Evolutionary conservation across 1,284 basidiomycete genomes (phyloP), one percentile per base, ranked within the genome.

Genomic region (Ustilago vetiveriae): DNA sequence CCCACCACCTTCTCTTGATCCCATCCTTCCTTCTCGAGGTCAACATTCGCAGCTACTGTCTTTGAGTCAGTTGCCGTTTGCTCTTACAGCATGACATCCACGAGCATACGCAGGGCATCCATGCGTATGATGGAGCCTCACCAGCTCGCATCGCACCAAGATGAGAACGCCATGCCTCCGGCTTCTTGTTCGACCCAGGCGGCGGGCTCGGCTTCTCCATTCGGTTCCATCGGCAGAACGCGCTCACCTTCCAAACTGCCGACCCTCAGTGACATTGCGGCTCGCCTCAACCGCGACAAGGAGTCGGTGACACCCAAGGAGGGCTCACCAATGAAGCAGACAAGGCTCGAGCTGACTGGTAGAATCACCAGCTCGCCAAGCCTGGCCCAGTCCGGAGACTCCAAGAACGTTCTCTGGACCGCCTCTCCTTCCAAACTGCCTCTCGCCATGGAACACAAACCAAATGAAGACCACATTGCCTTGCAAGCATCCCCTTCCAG

Each of bases 261-360:
- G 0, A 75, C 60, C 6, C 63, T 75, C 42, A 70, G 69, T 35
- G 72, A 75, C n/a, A 72, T 75, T 30, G 69, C 69, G 22, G 72
- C 72, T 5, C 55, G 69, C 23, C 58, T 71, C 36, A 72, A 65
- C 30, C 40, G 62, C 3, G 66, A 65, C 27, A 45, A 32, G 23
- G 56, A 62, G 3, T n/a, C 37, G 3, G 9, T 24, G 5, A 59
- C 50, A 4, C 46, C 16, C 48, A 9, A 41, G 16, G 22, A n/a
- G 13, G 23, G 26, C 16, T 70, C 67, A 13, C 49, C 54, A 2
- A 37, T 32, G n/a, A 69, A 64, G 40, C 62, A 52, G 37, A 13
- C 45, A 1, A 23, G 71, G 19, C 60, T 73, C 8, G 71, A 67
- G 27, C 40, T 70, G 17, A 69, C 67, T 2, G 71, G 66, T 2